Base-by-base conservation (phyloP, 2,329 filamentous ascomycete genomes). In the Botrytis cinerea region DNA sequence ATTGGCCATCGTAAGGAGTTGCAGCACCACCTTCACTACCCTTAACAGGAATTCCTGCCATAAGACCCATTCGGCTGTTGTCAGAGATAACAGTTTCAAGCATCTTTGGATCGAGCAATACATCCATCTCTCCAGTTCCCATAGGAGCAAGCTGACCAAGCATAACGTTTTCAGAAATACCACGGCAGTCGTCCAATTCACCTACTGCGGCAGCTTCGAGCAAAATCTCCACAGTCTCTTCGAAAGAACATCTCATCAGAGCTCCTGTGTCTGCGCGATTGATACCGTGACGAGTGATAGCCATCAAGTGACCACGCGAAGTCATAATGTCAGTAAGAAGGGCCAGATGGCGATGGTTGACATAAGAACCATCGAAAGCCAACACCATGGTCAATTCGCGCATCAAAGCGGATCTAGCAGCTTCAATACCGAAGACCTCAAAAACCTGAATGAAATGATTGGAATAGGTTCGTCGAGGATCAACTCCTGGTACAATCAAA, bases 161-260 rank as follows among this genome's bases (percentile, higher is more conserved):
- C 89, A 99, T 99, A 81, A 99, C 92, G 85, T 99, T 99, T 85
- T 99, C 96, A 25, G 96, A 98, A 69, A 99, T 95, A 87, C 96
- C 96, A 75, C 94, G 93, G 85, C 97, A 99, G 83, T 99, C 96
- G 81, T 99, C 96, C 46, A 99, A 88, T 83, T 99, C 96, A 81
- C 96, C 96, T 69, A 93, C 93, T 25, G 94, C 94, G 38, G 96
- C 96, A 75, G 96, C 97, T 81, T 99, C 96, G 32, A 99, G 90
- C 71, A 99, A 86, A 86, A 99, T 99, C 82, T 99, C 97, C 59
- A 99, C 96, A 0, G 96, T 99, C 83, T 99, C 97, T 84, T 99
- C 96, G 84, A 99, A 99, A 2, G 96, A 99, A 87, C 97, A 99
- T 83, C 96, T 92, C 96, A 99, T 99, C 79, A 99, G 87, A 16